Percentiles rank a stretch among this genome's conserved stretches.
phyloP scores from a whole-genome alignment of 2,329 filamentous ascomycete genomes.

The Arthroderma sp. region DNA sequence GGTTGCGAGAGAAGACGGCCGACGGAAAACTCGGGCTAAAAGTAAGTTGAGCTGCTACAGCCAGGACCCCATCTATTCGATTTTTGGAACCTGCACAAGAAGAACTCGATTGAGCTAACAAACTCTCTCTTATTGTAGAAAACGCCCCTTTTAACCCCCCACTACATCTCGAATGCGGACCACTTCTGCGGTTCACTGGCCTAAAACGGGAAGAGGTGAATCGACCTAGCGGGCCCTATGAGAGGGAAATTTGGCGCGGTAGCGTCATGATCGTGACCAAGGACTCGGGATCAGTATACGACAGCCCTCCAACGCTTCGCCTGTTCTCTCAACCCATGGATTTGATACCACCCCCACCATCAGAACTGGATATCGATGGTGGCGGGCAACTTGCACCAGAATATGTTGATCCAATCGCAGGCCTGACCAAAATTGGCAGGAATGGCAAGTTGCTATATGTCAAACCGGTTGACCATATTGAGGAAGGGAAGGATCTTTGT shows the following conservation, averaged over 20 bases:
- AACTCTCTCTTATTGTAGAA: constrained; percentile 9
- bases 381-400: constrained; percentile 55
- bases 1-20: constrained; percentile 12
- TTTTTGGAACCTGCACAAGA: background rate
- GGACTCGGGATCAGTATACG: constrained; percentile 72
- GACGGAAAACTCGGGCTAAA: constrained; percentile 15
- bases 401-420: constrained; percentile 79
- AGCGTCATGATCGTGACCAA: constrained; percentile 91
- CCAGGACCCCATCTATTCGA: background rate
- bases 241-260: constrained; percentile 79
- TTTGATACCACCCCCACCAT: constrained; percentile 63
- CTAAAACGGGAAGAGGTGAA: constrained; percentile 44
- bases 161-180: constrained; percentile 78
- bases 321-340: constrained; percentile 81
- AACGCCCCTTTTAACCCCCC: constrained; percentile 65
- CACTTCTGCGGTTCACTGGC: constrained; percentile 78
- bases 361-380: constrained; percentile 42
- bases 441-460: constrained; percentile 80
- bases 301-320: constrained; percentile 60
- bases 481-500: constrained; percentile 66
- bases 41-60: constrained; percentile 11
- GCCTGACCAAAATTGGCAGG: constrained; percentile 71
- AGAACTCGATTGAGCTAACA: no score
- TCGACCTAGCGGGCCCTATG: constrained; percentile 26
- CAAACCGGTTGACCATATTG: constrained; percentile 73